phyloP scores from a whole-genome alignment of 2,329 filamentous ascomycete genomes.

The Zalaria obscura region DNA sequence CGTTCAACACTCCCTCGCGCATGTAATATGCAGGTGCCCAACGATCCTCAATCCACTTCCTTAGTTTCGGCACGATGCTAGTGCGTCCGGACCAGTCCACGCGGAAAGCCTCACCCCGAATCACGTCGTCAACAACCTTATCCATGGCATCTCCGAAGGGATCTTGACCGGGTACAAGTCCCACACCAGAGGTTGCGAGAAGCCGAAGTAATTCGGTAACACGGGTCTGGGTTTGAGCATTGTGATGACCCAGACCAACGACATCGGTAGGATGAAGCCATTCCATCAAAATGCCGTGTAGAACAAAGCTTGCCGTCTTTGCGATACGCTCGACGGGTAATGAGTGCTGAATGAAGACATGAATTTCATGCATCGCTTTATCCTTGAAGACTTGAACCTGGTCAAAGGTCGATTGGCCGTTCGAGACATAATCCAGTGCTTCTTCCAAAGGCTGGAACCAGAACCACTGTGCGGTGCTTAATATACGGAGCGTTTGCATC shows the following conservation, averaged over 20 bases:
- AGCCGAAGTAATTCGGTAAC: too few relatives aligned
- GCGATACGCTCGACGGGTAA: slow-evolving; percentile 24
- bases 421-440: slow-evolving; percentile 10
- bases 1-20: slow-evolving; percentile 34
- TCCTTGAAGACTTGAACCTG: slow-evolving; percentile 38
- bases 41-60: slow-evolving; percentile 53
- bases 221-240: too few relatives aligned
- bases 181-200: too few relatives aligned
- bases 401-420: slow-evolving; percentile 50
- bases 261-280: too few relatives aligned
- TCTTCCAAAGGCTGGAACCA: slow-evolving; percentile 15
- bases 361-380: neutral
- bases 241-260: too few relatives aligned
- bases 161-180: neutral
- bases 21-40: slow-evolving; percentile 46
- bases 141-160: slow-evolving; percentile 61
- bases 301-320: slow-evolving; percentile 38
- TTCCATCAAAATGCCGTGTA: slow-evolving; percentile 23
- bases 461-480: slow-evolving; percentile 21
- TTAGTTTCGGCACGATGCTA: slow-evolving; percentile 44
- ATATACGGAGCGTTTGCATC: slow-evolving; percentile 19
- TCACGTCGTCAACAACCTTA: slow-evolving; percentile 47
- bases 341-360: slow-evolving; percentile 20
- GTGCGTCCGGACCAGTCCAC: slow-evolving; percentile 44
- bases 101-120: slow-evolving; percentile 44